Evolutionary conservation across 345 rosid species (phyloP).

Genomic region (Durio zibethinus): DNA sequence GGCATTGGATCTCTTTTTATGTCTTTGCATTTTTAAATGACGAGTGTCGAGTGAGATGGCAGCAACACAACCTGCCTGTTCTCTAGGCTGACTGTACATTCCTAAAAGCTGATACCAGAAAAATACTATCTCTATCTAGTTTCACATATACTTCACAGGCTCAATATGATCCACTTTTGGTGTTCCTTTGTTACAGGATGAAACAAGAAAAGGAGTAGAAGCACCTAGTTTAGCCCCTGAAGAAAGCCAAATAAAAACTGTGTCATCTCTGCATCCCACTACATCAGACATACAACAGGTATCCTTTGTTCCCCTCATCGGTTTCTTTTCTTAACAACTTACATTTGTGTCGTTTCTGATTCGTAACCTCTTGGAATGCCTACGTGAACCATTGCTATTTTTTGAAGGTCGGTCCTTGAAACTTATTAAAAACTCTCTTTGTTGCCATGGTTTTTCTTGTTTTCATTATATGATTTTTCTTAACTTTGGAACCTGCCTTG

Average conservation of each 20-base stretch:
- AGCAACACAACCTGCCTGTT: neutral
- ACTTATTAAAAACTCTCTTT: neutral
- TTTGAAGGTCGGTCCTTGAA: neutral
- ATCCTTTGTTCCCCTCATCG: slow-evolving; percentile 5
- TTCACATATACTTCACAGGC: neutral
- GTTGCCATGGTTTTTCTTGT: neutral
- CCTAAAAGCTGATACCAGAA: neutral
- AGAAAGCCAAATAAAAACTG: slow-evolving; percentile 23
- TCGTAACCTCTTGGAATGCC: neutral
- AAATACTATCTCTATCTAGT: neutral
- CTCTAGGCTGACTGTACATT: neutral
- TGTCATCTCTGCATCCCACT: slow-evolving; percentile 20
- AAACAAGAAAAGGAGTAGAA: neutral
- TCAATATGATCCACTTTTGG: neutral
- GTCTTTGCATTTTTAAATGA: neutral
- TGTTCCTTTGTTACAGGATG: neutral
- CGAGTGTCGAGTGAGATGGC: neutral
- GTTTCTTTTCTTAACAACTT: slow-evolving; percentile 1
- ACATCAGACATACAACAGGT: slow-evolving; percentile 37
- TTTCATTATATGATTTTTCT: neutral
- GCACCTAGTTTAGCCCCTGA: slow-evolving; percentile 20
- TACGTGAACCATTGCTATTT: neutral
- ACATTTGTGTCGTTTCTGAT: neutral
- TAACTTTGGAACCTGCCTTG: neutral
- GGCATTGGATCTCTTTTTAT: neutral